Base-by-base conservation (phyloP, 768 basidiomycete species). In the Lentinula sp. region DNA sequence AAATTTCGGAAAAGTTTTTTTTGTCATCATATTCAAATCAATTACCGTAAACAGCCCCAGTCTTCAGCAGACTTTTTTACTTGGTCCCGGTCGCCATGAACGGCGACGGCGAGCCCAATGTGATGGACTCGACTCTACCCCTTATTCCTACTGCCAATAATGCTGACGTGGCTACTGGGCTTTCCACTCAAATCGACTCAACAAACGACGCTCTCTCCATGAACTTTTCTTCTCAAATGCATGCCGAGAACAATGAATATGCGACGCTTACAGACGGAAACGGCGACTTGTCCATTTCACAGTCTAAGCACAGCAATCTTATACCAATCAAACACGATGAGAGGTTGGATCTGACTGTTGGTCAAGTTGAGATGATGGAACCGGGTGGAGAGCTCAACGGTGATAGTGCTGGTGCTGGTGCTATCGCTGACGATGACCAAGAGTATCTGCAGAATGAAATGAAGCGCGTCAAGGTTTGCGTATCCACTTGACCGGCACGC, bases 401-500 rank as follows among this genome's bases (percentile, higher is more conserved):
- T 37, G 37, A 64, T 12, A 61, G 61, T 32, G 71, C 68, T 61
- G 74, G 75, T 52, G 75, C 72, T 13, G 73, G 73, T 57, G 76
- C 73, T 58, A 71, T 69, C 36, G 70, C 72, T 43, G 87, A 88
- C 66, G 87, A 87, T 59, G 71, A 77, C 32, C 82, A 82, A 67
- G 85, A 85, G 49, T 88, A 82, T 79, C 71, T 81, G 63, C 74
- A 82, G 6, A 88, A 90, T 68, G 90, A 90, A 66, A 76, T 90
- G 70, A 91, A 91, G 79, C 90, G 90, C 83, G 90, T 92, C 76
- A 92, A 90, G 82, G 88, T 86, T 70, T 66, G 84, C 68, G 49
- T 32, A 50, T 36, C 20, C 20, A 37, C 48, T 52, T 28, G 36
- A 37, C 64, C 65, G 69, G 68, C 54, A 58, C 61, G 53, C 54